Conservation (phyloP, 805 yeast species). For the Helenozyma rhizophorensis region DNA sequence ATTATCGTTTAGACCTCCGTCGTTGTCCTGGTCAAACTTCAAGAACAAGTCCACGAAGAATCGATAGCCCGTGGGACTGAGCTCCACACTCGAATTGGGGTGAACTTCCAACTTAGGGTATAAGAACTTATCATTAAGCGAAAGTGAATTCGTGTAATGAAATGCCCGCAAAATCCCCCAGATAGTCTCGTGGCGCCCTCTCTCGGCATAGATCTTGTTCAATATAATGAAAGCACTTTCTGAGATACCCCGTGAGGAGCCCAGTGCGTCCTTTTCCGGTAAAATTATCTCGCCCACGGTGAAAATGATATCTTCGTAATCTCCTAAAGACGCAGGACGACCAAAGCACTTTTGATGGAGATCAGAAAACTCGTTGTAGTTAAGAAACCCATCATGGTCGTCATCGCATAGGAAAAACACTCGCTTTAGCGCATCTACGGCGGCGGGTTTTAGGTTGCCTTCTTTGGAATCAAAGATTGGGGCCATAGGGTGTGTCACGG, state of each 20-base stretch:
- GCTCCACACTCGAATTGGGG: slow-evolving; percentile 73
- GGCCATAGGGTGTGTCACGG: slow-evolving; percentile 88
- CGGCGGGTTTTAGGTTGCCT: slow-evolving; percentile 73
- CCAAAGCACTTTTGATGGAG: slow-evolving; percentile 76
- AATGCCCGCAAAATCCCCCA: slow-evolving; percentile 92
- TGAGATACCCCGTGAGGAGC: slow-evolving; percentile 51
- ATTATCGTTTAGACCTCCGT: slow-evolving; percentile 81
- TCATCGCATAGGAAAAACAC: slow-evolving; percentile 81
- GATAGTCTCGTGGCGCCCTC: slow-evolving; percentile 92
- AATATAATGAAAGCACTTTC: slow-evolving; percentile 71
- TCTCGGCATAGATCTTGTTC: slow-evolving; percentile 79
- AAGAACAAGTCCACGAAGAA: slow-evolving; percentile 88
- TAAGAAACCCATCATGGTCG: slow-evolving; percentile 84
- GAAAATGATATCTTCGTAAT: slow-evolving; percentile 34
- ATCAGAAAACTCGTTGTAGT: slow-evolving; percentile 62
- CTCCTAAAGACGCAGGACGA: slow-evolving; percentile 27
- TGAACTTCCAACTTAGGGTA: slow-evolving; percentile 77
- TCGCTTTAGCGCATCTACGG: slow-evolving; percentile 70
- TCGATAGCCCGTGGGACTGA: slow-evolving; percentile 88
- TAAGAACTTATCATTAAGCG: slow-evolving; percentile 74
- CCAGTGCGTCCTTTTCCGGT: slow-evolving; percentile 14
- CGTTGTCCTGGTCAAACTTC: slow-evolving; percentile 89
- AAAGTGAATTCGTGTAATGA: slow-evolving; percentile 87
- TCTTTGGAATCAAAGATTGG: slow-evolving; percentile 93
- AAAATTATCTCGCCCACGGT: slow-evolving; percentile 30